Evolutionary conservation across 2,329 filamentous ascomycete species (phyloP), one percentile per base, ranked within the genome.

Genomic region (Apiospora rasikravindrae): DNA sequence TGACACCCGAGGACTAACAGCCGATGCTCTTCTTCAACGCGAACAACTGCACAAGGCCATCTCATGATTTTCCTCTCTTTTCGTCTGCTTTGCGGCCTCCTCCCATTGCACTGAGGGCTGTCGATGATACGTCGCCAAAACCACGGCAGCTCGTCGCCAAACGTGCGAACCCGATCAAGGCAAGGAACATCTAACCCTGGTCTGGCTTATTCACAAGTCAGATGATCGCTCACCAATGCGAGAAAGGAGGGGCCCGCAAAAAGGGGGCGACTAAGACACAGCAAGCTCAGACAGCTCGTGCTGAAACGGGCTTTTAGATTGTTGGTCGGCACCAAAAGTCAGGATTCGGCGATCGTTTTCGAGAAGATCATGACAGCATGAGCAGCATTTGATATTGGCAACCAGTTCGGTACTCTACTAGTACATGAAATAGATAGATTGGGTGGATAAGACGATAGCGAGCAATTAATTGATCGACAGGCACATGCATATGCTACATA

Each of bases 251-350:
- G 67, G 37, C 44, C 44, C 67, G 26, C 42, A 29, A 69, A 69
- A 69, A 69, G 26, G 67, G 67, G 47, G 44, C 29, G 44, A n/a
- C 26, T 33, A 47, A 45, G 44, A 49, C 44, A n/a, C 33, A 69
- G 47, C 67, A 37, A 49, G 33, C 44, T 49, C 67, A 37, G 67
- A 69, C 67, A 69, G 44, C 47, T 37, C 49, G 26, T 49, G 67
- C 67, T 69, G 67, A 69, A 69, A 69, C 67, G 26, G 67, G 26
- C 45, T 16, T 40, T 64, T 64, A 40, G 33, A n/a, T 64, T 40
- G 33, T 64, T 64, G 57, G 57, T 64, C 22, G 57, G 57, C 57
- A 22, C 33, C 57, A 64, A 64, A 64, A 64, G 57, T 40, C 57
- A 64, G 57, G 57, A n/a, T 13, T 33, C 57, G 57, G 29, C 57